Conservation (phyloP, 1,139 yeast species). For the Hyphopichia fennica region DNA sequence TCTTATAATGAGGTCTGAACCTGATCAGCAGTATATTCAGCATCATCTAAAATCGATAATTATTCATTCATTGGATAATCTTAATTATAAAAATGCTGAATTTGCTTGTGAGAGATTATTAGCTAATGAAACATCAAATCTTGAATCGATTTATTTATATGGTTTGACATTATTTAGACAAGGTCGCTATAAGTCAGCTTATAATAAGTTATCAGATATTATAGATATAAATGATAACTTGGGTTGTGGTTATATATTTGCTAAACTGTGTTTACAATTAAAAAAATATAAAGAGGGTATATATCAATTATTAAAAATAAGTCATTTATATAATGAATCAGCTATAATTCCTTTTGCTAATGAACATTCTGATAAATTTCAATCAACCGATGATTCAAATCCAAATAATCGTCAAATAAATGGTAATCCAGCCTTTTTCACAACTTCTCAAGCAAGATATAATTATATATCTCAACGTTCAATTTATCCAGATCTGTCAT, state of each 20-base stretch:
- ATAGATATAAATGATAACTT: constrained; percentile 45
- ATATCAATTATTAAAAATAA: constrained; percentile 44
- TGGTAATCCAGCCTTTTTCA: constrained; percentile 16
- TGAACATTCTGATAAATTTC: constrained; percentile 11
- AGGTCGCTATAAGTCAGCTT: constrained; percentile 61
- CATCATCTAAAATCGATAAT: constrained; percentile 56
- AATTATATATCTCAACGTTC: constrained; percentile 36
- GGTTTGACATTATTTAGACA: constrained; percentile 61
- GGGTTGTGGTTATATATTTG: constrained; percentile 74
- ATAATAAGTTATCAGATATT: constrained; percentile 40
- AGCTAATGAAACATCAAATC: constrained; percentile 51
- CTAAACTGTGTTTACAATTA: constrained; percentile 60
- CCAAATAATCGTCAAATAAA: constrained; percentile 1
- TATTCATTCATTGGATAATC: constrained; percentile 71
- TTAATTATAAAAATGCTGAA: constrained; percentile 69
- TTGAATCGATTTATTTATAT: constrained; percentile 62
- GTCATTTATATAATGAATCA: constrained; percentile 38
- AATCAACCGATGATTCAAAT: not conserved
- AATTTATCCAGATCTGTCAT: constrained; percentile 62
- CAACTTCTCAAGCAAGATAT: constrained; percentile 24
- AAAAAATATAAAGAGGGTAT: constrained; percentile 65
- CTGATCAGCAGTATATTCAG: constrained; percentile 23
- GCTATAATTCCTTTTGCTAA: constrained; percentile 8
- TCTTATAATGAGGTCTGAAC: constrained; percentile 12
- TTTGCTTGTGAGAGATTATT: constrained; percentile 77